Evolutionary conservation across 495 filamentous ascomycete genomes (phyloP), one percentile per base, ranked within the genome.

Genomic region (Podospora pseudopauciseta): DNA sequence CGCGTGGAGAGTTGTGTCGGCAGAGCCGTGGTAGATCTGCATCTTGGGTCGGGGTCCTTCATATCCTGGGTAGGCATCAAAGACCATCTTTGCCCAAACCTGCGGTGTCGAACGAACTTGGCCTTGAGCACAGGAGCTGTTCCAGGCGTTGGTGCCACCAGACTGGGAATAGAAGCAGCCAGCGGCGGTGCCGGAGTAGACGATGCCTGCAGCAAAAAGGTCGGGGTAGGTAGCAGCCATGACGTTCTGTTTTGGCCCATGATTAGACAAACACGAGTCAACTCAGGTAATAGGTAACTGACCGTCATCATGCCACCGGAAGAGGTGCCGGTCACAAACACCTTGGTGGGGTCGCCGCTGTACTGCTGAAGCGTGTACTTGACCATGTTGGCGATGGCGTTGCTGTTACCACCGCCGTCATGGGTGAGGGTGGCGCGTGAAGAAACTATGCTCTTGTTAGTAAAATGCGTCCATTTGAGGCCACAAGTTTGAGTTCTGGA

Each of bases 321-420:
- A 55, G 80, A 83, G 9, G 78, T 78, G 16, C 86, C 86, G 1
- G 79, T 83, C 9, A 81, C 80, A 64, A 80, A 88, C 53, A 86
- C 80, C 64, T 80, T 80, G 65, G 68, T 74, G 16, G 77, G 60
- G 70, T 89, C 84, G 16, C 79, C 85, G 2, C 72, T 71, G 74
- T 87, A 87, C 20, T 80, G 82, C 0, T 75, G 63, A 16, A 85
- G 76, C 1, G 86, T 77, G 68, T 85, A 87, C 20, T 70, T 79
- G 34, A 89, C 87, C 86, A 89, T 88, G 75, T 84, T 87, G 55
- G 77, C 80, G 60, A 89, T 87, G 20, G 84, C 81, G 65, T 85
- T 79, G 72, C 82, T 84, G 76, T 89, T 82, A 26, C 85, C 83
- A 7, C 85, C 84, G 3, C 85, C 86, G 68, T 86, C 73, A 71